phyloP scores from a whole-genome alignment of 352 stramenopile genomes.

The Pythium vanterpoolii region DNA sequence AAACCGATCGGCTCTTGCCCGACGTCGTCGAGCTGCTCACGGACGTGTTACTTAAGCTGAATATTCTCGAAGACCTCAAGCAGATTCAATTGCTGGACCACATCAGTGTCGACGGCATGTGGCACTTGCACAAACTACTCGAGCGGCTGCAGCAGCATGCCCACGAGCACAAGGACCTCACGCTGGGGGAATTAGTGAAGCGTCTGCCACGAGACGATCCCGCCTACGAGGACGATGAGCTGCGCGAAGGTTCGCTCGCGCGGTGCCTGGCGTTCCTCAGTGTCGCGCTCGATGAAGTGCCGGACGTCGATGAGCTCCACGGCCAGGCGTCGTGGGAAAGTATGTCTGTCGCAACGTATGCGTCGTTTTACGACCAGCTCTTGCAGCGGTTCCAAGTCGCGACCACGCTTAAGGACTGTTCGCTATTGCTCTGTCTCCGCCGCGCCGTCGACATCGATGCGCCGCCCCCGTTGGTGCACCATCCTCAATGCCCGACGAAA shows the following conservation, averaged over 20 bases:
- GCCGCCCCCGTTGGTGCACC: constrained; percentile 1
- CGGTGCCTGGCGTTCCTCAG: constrained; percentile 49
- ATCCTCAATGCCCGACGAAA: constrained; percentile 12
- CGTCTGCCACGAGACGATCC: background rate
- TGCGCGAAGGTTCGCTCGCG: constrained; percentile 39
- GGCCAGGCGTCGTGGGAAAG: constrained; percentile 33
- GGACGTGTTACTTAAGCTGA: constrained; percentile 63
- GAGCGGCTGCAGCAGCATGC: constrained; percentile 29
- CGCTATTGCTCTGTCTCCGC: constrained; percentile 66
- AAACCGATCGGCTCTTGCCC: constrained; percentile 40
- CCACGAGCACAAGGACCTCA: background rate
- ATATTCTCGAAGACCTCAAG: constrained; percentile 80
- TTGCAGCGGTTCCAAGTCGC: constrained; percentile 78
- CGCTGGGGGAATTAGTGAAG: constrained; percentile 30
- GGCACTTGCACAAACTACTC: constrained; percentile 59
- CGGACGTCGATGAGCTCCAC: constrained; percentile 29
- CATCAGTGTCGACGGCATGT: constrained; percentile 75
- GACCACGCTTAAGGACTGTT: constrained; percentile 85
- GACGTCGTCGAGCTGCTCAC: constrained; percentile 75
- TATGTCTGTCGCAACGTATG: constrained; percentile 39
- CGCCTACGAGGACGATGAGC: constrained; percentile 30
- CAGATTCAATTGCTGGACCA: constrained; percentile 80
- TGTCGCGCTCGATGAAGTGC: constrained; percentile 40
- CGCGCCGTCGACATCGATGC: constrained; percentile 28
- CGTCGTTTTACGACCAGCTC: constrained; percentile 53